Evolutionary conservation across 768 basidiomycete genomes (phyloP).

Genomic region (Cyclocybe cylindracea): DNA sequence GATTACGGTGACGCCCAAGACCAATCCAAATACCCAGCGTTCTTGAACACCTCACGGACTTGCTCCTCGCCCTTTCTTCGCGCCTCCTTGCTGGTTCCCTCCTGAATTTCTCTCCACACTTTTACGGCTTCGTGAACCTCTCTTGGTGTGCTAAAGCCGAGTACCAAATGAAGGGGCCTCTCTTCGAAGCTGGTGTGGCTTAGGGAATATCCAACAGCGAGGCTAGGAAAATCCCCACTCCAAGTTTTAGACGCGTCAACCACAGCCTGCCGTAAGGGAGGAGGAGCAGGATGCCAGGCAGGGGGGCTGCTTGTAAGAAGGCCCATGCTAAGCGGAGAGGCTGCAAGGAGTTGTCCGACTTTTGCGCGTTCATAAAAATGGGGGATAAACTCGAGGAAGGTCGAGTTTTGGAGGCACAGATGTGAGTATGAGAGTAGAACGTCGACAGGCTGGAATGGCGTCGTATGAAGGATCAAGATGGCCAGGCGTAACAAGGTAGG

Average conservation of each 20-base stretch:
- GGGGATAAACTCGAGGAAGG: constrained; percentile 54
- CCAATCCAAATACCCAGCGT: constrained; percentile 58
- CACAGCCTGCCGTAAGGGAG: constrained; percentile 44
- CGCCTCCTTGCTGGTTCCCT: constrained; percentile 22
- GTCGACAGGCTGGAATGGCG: constrained; percentile 74
- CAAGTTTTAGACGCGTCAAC: constrained; percentile 38
- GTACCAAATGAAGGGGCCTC: constrained; percentile 59
- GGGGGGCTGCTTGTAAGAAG: constrained; percentile 62
- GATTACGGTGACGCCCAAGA: constrained; percentile 70
- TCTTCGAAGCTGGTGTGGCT: constrained; percentile 40
- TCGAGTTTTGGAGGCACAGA: constrained; percentile 72
- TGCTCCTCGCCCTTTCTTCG: constrained; percentile 45
- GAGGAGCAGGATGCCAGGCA: constrained; percentile 78
- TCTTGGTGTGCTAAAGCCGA: constrained; percentile 65
- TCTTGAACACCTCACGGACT: constrained; percentile 44
- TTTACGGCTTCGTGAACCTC: constrained; percentile 78
- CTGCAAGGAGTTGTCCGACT: constrained; percentile 68
- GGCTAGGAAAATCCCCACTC: constrained; percentile 52
- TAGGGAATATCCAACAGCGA: constrained; percentile 77
- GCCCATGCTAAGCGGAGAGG: constrained; percentile 87
- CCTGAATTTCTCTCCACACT: constrained; percentile 65
- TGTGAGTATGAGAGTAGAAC: constrained; percentile 82
- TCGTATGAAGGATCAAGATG: constrained; percentile 65
- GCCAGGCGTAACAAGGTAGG: constrained; percentile 84
- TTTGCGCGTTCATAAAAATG: constrained; percentile 63